Base-by-base conservation (phyloP, 2,329 filamentous ascomycete genomes). In the Aureobasidium pullulans region DNA sequence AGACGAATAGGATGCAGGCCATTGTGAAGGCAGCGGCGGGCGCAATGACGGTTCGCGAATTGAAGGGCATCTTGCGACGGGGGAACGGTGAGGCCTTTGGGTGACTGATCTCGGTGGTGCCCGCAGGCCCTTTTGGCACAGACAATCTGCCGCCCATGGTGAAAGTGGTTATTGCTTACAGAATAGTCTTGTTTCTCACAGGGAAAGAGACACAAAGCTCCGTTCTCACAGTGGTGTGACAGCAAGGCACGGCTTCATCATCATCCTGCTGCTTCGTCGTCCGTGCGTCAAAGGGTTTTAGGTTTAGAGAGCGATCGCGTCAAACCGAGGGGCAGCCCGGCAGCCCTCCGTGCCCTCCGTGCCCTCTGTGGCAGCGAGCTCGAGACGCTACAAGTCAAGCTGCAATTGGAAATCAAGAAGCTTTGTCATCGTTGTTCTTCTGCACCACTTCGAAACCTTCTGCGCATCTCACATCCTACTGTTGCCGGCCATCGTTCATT, bases 11-110 rank as follows among this genome's bases (percentile, higher is more conserved):
- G 23, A 86, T 68, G 50, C 79, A 71, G 15, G 83, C 83, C 83
- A 86, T 85, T 13, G 80, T 81, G 63, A 84, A 76, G 29, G 83
- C 83, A n/a, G 82, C 83, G n/a, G 84, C 75, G 5, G 84, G 83
- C 2, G 82, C 83, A 61, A 81, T 79, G 39, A 84, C 66, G 4
- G 79, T 82, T 4, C 70, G 65, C 36, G 66, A 64, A 61, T 72
- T 72, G 23, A 61, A 63, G 42, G 64, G 69, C 43, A 65, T 65
- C 19, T 67, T 64, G 29, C 67, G 72, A 47, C 62, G 66, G 53
- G 70, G 67, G 67, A 15, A 72, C 69, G 63, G 60, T 6, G 63
- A 56, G n/a, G 63, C 66, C 29, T 61, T 53, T 11, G 69, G 68
- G 31, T 67, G 62, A 15, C 74, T 73, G 19, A 70, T 64, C 62